These are phyloP conservation scores for Pyrenophora tritici-repentis DNA, from an alignment of 2,329 filamentous ascomycete genomes.

Conservation along the genomic window DNA sequence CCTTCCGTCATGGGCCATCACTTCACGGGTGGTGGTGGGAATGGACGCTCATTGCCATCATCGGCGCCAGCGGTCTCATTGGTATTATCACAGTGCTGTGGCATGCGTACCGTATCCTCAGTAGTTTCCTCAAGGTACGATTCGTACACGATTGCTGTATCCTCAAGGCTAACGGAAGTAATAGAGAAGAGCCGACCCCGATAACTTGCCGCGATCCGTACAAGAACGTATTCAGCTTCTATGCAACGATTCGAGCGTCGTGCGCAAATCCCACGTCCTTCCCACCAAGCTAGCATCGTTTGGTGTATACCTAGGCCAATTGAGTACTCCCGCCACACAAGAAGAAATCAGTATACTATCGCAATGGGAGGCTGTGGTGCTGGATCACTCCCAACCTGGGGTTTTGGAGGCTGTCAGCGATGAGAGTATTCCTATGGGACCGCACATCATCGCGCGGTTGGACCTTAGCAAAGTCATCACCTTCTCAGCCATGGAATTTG, in stretches of 20 bases:
- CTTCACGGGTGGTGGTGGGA: conserved; percentile 44
- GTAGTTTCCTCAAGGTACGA: conserved; percentile 23
- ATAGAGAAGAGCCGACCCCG: conserved; percentile 23
- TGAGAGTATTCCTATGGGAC: conserved; percentile 29
- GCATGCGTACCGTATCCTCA: conserved; percentile 28
- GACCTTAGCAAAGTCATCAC: conserved; percentile 35
- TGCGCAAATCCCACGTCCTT: conserved; percentile 25
- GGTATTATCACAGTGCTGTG: conserved; percentile 36
- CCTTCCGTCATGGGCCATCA: conserved; percentile 31
- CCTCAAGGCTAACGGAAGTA: conserved; percentile 13
- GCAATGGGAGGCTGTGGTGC: conserved; percentile 41
- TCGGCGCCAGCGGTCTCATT: conserved; percentile 34
- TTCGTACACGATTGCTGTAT: conserved; percentile 14
- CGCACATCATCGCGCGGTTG: conserved; percentile 41
- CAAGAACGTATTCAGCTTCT: conserved; percentile 39
- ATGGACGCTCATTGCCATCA: conserved; percentile 39
- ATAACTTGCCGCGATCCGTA: conserved; percentile 32
- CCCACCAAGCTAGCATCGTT: conserved; percentile 41
- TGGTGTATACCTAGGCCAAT: conserved; percentile 42
- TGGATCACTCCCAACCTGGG: conserved; percentile 39
- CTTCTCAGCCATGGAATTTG: conserved; percentile 25
- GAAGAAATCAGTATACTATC: conserved; percentile 34
- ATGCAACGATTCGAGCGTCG: conserved; percentile 24
- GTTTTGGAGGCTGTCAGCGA: conserved; percentile 39
- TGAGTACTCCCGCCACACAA: conserved; percentile 32